These are phyloP conservation scores for Leptosphaerulina australis DNA, from an alignment of 2,329 filamentous ascomycete species.

Conservation along the genomic window DNA sequence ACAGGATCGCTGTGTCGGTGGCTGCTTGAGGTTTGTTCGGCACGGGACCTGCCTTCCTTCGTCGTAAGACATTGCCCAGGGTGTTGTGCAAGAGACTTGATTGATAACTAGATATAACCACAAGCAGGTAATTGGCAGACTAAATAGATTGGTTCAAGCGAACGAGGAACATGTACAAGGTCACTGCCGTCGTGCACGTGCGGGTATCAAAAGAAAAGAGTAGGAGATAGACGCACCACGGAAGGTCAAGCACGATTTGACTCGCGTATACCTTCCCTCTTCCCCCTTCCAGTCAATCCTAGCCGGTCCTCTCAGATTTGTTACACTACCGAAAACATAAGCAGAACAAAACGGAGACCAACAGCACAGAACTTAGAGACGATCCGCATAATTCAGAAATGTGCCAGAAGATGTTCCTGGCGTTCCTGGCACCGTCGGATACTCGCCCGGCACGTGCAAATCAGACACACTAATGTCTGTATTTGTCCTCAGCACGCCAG, in stretches of 20 bases:
- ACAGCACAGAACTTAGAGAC: background rate
- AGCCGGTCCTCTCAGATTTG: background rate
- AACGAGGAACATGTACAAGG: conserved; percentile 8
- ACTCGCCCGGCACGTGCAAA: conserved; percentile 73
- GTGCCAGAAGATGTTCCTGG: conserved; percentile 13
- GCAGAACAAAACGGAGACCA: background rate
- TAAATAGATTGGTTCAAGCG: too few relatives aligned
- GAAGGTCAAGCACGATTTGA: conserved; percentile 1
- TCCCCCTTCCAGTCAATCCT: background rate
- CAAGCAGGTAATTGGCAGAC: too few relatives aligned
- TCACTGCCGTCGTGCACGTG: conserved; percentile 5
- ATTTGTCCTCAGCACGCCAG: conserved; percentile 55
- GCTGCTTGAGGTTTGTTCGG: conserved; percentile 2
- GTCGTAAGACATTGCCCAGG: background rate
- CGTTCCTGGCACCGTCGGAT: conserved; percentile 49
- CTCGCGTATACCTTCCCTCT: conserved; percentile 6
- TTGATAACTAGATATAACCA: too few relatives aligned
- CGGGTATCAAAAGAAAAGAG: conserved; percentile 14
- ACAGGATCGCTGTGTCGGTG: conserved; percentile 4
- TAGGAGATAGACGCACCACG: background rate
- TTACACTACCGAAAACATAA: conserved; percentile 2
- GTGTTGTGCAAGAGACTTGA: background rate
- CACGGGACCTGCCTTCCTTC: background rate
- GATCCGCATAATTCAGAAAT: conserved; percentile 11
- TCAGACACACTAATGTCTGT: conserved; percentile 63